Evolutionary conservation across 768 basidiomycete genomes (phyloP).

Genomic region (Ramaria sp.): DNA sequence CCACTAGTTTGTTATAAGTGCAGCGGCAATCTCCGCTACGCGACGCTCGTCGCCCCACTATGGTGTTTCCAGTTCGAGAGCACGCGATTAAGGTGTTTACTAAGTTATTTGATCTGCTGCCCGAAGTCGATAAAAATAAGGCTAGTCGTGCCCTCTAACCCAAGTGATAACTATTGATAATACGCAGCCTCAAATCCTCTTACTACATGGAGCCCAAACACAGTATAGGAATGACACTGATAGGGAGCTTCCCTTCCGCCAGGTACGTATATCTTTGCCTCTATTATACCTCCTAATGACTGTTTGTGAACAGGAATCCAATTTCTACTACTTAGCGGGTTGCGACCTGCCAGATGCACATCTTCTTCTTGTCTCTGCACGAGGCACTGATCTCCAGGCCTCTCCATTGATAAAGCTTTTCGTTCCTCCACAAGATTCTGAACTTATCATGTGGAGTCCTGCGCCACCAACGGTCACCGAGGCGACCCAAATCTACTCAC

Average conservation of each 20-base stretch:
- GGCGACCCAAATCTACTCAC: conserved; percentile 37
- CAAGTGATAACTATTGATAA: no score
- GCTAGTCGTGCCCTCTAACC: conserved; percentile 27
- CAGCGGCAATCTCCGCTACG: background rate
- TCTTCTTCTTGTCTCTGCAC: conserved; percentile 48
- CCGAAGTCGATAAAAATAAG: conserved; percentile 38
- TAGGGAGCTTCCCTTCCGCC: conserved; percentile 60
- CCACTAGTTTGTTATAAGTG: no score
- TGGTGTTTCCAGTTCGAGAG: background rate
- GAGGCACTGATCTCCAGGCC: conserved; percentile 32
- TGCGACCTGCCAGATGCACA: conserved; percentile 64
- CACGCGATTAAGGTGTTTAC: conserved; percentile 36
- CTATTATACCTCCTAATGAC: background rate
- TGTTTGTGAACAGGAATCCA: conserved; percentile 45
- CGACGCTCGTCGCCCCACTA: no score
- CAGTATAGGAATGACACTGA: conserved; percentile 76
- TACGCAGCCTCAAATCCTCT: conserved; percentile 54
- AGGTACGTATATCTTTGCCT: conserved; percentile 24
- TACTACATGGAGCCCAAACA: conserved; percentile 54
- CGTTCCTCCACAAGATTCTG: conserved; percentile 64
- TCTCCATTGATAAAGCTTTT: conserved; percentile 50
- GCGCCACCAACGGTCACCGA: conserved; percentile 62
- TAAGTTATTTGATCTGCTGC: conserved; percentile 38
- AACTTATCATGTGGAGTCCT: conserved; percentile 81
- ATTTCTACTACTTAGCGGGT: conserved; percentile 82